A percentile compares a stretch with the other conserved stretches of the same genome.
Evolutionary conservation across 768 basidiomycete species (phyloP).

Genomic region (Chlorophyllum brunneum): DNA sequence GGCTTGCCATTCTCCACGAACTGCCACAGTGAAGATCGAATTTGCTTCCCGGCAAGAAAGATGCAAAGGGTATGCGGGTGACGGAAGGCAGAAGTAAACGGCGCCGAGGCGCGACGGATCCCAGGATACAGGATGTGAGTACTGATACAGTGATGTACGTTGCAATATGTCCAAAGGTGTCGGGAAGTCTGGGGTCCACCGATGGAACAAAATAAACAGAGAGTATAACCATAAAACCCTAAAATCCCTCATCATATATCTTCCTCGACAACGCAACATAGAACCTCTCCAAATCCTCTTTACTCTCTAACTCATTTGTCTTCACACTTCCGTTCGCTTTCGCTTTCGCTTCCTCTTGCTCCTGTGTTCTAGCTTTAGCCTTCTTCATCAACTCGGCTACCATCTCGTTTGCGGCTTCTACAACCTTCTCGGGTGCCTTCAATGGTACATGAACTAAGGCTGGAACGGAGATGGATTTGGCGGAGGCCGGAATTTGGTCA

Average conservation of each 20-base stretch:
- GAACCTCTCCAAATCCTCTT: slow-evolving; percentile 82
- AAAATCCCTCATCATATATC: slow-evolving; percentile 90
- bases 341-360: slow-evolving; percentile 19
- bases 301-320: slow-evolving; percentile 54
- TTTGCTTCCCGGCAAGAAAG: too few species aligned
- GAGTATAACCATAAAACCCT: slow-evolving; percentile 15
- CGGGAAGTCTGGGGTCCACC: background rate
- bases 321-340: slow-evolving; percentile 10
- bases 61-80: background rate
- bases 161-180: too few species aligned
- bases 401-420: slow-evolving; percentile 10
- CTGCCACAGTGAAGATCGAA: too few species aligned
- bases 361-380: slow-evolving; percentile 19
- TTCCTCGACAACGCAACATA: slow-evolving; percentile 87
- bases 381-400: slow-evolving; percentile 2
- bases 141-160: background rate
- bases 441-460: slow-evolving; percentile 2
- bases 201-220: too few species aligned
- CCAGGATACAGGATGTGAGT: background rate
- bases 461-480: slow-evolving; percentile 7
- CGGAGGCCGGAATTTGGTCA: slow-evolving; percentile 56
- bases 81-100: too few species aligned
- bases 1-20: too few species aligned
- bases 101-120: background rate
- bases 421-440: slow-evolving; percentile 8